Percentiles rank a stretch among this genome's conserved stretches.
phyloP scores from a whole-genome alignment of 2,329 filamentous ascomycete species.

The Cercospora sesami region DNA sequence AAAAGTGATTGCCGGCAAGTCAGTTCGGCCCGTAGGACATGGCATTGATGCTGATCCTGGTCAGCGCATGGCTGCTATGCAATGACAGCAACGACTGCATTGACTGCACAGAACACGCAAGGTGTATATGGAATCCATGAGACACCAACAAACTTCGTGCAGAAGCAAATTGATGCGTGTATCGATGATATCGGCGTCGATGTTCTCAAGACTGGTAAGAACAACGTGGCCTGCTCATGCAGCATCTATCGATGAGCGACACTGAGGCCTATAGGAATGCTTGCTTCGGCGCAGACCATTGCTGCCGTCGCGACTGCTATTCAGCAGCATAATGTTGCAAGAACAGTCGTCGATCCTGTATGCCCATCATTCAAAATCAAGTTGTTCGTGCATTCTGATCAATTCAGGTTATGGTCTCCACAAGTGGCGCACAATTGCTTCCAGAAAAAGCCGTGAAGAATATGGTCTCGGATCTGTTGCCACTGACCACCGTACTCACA shows the following conservation, averaged over 20 bases:
- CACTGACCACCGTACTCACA: slow-evolving; percentile 67
- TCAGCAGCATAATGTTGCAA: slow-evolving; percentile 56
- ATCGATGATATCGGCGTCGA: slow-evolving; percentile 82
- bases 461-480: slow-evolving; percentile 62
- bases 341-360: slow-evolving; percentile 74
- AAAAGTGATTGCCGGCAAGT: slow-evolving; percentile 65
- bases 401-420: slow-evolving; percentile 83
- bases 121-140: slow-evolving; percentile 80
- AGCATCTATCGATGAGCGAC: neutral
- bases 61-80: slow-evolving; percentile 85
- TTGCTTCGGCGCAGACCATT: slow-evolving; percentile 71
- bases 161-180: slow-evolving; percentile 81
- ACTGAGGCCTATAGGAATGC: slow-evolving; percentile 65
- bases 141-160: slow-evolving; percentile 74
- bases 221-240: neutral
- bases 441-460: slow-evolving; percentile 63
- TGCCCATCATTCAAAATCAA: slow-evolving; percentile 23
- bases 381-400: neutral
- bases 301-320: slow-evolving; percentile 66
- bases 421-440: slow-evolving; percentile 71
- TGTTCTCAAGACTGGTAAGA: slow-evolving; percentile 84
- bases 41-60: neutral
- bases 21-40: slow-evolving; percentile 3
- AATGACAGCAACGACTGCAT: slow-evolving; percentile 90
- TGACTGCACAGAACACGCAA: slow-evolving; percentile 93